Evolutionary conservation across 1,284 basidiomycete species (phyloP), one percentile per base, ranked within the genome.

Genomic region (Trametes versicolor): DNA sequence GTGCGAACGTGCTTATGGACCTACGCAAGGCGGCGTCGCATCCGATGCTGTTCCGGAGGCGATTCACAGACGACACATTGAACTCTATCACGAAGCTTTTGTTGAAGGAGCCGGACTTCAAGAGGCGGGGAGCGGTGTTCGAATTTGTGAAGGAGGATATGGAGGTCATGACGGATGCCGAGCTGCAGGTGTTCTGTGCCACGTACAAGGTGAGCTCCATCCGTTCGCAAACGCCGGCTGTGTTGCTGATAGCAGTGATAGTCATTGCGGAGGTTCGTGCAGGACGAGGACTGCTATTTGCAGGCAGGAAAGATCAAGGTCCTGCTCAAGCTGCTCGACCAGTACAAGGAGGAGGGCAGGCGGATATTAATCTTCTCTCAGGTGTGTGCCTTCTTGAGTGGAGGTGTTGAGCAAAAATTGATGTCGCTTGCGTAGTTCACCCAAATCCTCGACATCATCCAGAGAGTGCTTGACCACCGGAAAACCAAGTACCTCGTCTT

Each of bases 21-120:
- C 83, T 98, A 36, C 88, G 96, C 48, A 99, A 99, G 79, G 97
- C 97, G 2, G 93, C 97, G 0, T 93, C 92, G 51, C 98, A 99
- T 79, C 97, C 98, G 4, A 92, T 99, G 88, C 84, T 99, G 4
- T 99, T 99, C 83, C 87, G 98, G 23, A 87, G 87, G 23, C 83
- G 87, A 8, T 99, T 95, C 77, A 91, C 91, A 37, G 92, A 97
- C 72, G 84, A 89, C 37, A 88, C 83, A 56, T 80, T 99, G 70
- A 84, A 85, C 25, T 81, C 86, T 1, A 89, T 99, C 70, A 89
- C 97, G 0, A 92, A 88, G 72, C 88, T 92, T 55, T 86, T 98
- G 63, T 78, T 99, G 74, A 96, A 96, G 76, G 97, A 98, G 74
- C 91, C 94, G 4, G 94, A 97, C 73, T 98, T 91, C 77, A 92